Evolutionary conservation across 2,329 filamentous ascomycete species (phyloP), one percentile per base, ranked within the genome.

Genomic region (Botrytis galanthina): DNA sequence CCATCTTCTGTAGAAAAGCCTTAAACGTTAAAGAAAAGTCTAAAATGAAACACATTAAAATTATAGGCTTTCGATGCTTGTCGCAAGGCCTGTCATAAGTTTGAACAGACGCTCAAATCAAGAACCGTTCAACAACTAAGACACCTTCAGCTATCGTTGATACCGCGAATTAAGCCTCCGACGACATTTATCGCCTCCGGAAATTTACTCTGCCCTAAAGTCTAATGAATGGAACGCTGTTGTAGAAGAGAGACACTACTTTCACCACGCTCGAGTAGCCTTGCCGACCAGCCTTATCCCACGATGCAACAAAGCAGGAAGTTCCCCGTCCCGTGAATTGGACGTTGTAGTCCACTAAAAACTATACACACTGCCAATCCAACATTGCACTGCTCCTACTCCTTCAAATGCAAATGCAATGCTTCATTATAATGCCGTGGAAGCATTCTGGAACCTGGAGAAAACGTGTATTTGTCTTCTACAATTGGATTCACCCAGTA

Each of bases 401-500:
- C 20, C 70, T 72, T 48, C 70, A 37, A 46, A 72, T 72, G 70
- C 70, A 72, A 46, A 72, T 72, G 71, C 71, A 72, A 69, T 74
- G 70, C 71, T 71, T 68, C 70, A 64, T 73, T 18, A 35, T 44
- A 29, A 62, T 48, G 70, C 54, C 42, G 44, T 69, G 63, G 63
- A 74, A 74, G 63, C 51, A 39, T 74, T 73, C 46, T 73, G 63
- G 70, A 74, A 74, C 71, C 63, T 69, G 70, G 63, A 73, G 70
- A 74, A 68, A 70, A 71, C 67, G 67, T 73, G 66, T 54, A 42
- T 48, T 9, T 68, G 46, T 26, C 48, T 59, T 29, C 44, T 51
- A 72, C 59, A 54, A 60, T 69, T 72, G 39, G 71, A 26, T 69
- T 39, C 29, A 37, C 51, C 4, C 22, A 37, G 46, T 68, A 35